Conservation (phyloP, 768 basidiomycete genomes). For the Infundibulicybe gibba region DNA sequence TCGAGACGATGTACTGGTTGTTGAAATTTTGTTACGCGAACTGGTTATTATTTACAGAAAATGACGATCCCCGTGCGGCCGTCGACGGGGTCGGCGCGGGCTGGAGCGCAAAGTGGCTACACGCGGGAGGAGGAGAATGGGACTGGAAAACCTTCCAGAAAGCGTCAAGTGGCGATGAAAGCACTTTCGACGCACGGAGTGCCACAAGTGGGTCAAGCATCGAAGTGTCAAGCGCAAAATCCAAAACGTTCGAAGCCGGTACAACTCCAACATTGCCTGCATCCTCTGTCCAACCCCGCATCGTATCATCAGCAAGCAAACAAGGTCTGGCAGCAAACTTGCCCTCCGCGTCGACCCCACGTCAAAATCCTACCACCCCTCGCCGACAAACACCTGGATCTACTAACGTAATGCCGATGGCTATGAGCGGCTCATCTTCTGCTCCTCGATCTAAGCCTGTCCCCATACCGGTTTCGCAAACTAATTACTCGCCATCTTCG, state of each 20-base stretch:
- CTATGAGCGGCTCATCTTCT: constrained; percentile 17
- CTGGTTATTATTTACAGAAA: constrained; percentile 65
- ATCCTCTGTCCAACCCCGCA: constrained; percentile 13
- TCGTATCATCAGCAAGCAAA: constrained; percentile 18
- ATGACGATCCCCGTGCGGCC: constrained; percentile 65
- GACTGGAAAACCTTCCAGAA: constrained; percentile 66
- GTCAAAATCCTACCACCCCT: constrained; percentile 7
- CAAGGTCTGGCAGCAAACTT: constrained; percentile 11
- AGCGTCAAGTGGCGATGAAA: constrained; percentile 24
- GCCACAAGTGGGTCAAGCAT: constrained; percentile 38
- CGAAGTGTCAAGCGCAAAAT: constrained; percentile 25
- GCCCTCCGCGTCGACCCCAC: constrained; percentile 4
- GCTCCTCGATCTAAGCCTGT: constrained; percentile 35
- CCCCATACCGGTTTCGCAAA: constrained; percentile 32
- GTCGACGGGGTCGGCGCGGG: constrained; percentile 68
- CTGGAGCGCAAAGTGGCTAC: constrained; percentile 59
- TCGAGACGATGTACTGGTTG: constrained; percentile 75
- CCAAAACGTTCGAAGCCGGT: constrained; percentile 19
- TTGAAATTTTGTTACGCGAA: constrained; percentile 76
- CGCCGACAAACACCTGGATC: constrained; percentile 15
- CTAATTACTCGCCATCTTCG: constrained; percentile 26
- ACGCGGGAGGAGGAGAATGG: constrained; percentile 51
- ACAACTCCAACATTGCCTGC: constrained; percentile 10
- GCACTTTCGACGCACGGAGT: constrained; percentile 41
- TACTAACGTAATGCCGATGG: constrained; percentile 16